Base-by-base conservation (phyloP, 257 asterid genomes). In the Prunella vulgaris region DNA sequence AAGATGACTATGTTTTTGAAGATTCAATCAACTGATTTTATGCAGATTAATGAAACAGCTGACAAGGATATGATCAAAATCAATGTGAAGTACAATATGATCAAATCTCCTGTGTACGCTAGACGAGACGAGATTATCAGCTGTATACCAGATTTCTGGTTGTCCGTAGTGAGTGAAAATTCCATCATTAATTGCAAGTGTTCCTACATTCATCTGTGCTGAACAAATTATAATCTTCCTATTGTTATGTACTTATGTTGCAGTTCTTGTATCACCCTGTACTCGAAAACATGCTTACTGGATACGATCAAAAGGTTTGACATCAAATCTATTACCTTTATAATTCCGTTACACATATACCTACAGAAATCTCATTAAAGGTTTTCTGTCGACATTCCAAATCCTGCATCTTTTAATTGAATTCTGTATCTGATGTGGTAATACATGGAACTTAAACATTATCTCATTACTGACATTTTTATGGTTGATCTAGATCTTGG, bases 181-280 rank as follows among this genome's bases (percentile, higher is more conserved):
- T 7, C 40, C 62, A 3, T 54, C 74, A 27, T 68, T 68, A 25
- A 37, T 71, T 37, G 67, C 67, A 30, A 21, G 20, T 25, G 60
- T 22, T 57, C 35, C 30, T 68, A n/a, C 61, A 30, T 40, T 52
- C 69, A 60, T 48, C 14, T 37, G 70, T 49, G 38, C 33, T 14
- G 44, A 73, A 44, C 7, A 28, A 25, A 21, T 66, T 25, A 7
- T 44, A 57, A 71, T 54, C n/a, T 40, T 66, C 52, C 14, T 7
- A 7, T 74, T 48, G 69, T 32, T 15, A 8, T 54, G 25, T 44
- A 18, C 14, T 38, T n/a, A n/a, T 68, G 1, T 61, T 75, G 82
- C 86, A 85, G 95, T 84, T 88, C 71, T 27, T 82, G 79, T 71
- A 80, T 64, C 92, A 88, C 72, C 90, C 88, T 66, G 80, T 74